phyloP scores from a whole-genome alignment of 225 moss, liverwort and hornwort genomes.

The Thuidium tamariscinum region DNA sequence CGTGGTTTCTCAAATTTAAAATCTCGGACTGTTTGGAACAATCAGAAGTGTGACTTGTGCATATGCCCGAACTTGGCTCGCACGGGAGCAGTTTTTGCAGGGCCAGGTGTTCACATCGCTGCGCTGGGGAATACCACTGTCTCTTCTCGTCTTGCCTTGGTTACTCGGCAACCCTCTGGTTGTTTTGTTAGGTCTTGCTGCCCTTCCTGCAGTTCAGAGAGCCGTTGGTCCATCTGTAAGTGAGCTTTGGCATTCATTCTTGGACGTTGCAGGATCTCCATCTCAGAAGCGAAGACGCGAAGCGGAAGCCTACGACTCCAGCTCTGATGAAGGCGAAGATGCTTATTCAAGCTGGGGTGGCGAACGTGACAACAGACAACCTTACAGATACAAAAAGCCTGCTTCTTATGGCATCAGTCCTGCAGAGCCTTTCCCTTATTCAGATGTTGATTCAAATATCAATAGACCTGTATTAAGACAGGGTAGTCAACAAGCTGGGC shows the following conservation, averaged over 20 bases:
- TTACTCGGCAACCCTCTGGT: constrained; percentile 30
- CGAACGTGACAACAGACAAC: constrained; percentile 9
- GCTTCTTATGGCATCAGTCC: neutral
- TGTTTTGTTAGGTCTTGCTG: constrained; percentile 32
- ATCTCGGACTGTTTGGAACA: neutral
- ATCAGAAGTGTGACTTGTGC: neutral
- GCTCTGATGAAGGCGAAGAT: constrained; percentile 10
- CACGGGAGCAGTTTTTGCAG: constrained; percentile 14
- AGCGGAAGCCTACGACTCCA: neutral
- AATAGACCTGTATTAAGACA: neutral
- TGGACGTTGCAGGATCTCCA: constrained; percentile 5
- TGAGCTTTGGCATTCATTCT: constrained; percentile 20
- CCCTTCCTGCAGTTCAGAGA: constrained; percentile 36
- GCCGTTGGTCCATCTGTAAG: constrained; percentile 21
- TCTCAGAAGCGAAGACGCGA: constrained; percentile 8
- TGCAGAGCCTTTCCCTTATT: neutral
- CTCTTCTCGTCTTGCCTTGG: constrained; percentile 24
- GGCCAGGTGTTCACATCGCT: constrained; percentile 24
- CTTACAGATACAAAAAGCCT: constrained; percentile 18
- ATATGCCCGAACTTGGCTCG: neutral
- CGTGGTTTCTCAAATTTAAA: neutral
- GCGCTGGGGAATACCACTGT: constrained; percentile 29
- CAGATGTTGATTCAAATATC: neutral
- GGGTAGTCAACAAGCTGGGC: neutral
- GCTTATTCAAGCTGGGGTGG: constrained; percentile 25